phyloP scores from a whole-genome alignment of 1,284 basidiomycete genomes.

The Moniliophthora roreri region DNA sequence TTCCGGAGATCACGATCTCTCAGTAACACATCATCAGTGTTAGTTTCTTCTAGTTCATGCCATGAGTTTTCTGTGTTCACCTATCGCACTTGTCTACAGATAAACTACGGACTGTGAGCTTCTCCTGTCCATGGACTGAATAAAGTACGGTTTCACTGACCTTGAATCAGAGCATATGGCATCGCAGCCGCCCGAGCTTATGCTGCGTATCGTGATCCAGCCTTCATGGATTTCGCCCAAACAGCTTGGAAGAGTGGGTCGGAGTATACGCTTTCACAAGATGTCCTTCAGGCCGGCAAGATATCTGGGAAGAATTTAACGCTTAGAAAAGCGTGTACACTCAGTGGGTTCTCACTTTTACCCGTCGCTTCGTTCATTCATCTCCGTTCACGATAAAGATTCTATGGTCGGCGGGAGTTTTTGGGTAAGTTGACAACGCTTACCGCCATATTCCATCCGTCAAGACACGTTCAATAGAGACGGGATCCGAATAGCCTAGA shows the following conservation, averaged over 20 bases:
- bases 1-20: too few species aligned
- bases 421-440: background rate
- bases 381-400: background rate
- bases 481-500: background rate
- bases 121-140: background rate
- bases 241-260: background rate
- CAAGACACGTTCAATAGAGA: background rate
- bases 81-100: background rate
- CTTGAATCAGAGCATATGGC: background rate
- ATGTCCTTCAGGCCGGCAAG: background rate
- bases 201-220: background rate
- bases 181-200: background rate
- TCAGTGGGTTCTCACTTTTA: background rate
- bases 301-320: background rate
- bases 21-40: too few species aligned
- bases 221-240: background rate
- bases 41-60: too few species aligned
- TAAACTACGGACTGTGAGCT: background rate
- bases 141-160: background rate
- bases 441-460: too few species aligned
- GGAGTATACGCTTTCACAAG: background rate
- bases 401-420: constrained; percentile 7
- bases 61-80: too few species aligned
- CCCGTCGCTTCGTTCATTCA: background rate
- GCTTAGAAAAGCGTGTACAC: background rate